Conservation (phyloP, 495 filamentous ascomycete genomes). For the Physcia stellaris region DNA sequence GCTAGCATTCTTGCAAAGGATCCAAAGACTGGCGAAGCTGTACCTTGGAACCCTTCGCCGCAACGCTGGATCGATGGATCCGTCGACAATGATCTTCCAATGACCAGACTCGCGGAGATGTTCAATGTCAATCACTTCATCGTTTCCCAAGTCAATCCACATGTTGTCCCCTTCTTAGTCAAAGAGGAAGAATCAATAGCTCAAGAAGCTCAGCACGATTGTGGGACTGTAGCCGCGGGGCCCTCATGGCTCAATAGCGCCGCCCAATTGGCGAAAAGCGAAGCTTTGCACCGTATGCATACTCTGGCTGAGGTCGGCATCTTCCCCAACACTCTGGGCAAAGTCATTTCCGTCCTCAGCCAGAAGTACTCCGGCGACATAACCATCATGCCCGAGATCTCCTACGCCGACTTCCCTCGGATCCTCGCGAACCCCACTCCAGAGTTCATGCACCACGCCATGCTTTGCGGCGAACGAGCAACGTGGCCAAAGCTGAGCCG, state of each 20-base stretch:
- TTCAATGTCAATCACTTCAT: slow-evolving; percentile 98
- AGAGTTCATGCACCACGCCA: slow-evolving; percentile 75
- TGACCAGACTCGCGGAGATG: slow-evolving; percentile 84
- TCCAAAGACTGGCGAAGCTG: slow-evolving; percentile 60
- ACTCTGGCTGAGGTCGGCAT: slow-evolving; percentile 70
- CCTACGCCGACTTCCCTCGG: slow-evolving; percentile 55
- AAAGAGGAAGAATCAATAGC: slow-evolving; percentile 49
- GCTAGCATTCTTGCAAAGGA: slow-evolving; percentile 73
- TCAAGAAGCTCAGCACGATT: slow-evolving; percentile 22
- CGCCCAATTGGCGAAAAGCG: slow-evolving; percentile 65
- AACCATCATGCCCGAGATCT: slow-evolving; percentile 76
- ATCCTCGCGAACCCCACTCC: slow-evolving; percentile 77
- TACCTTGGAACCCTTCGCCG: slow-evolving; percentile 71
- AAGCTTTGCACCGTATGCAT: slow-evolving; percentile 69
- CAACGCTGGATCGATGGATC: slow-evolving; percentile 87
- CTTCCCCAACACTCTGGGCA: slow-evolving; percentile 68
- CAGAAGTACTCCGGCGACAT: slow-evolving; percentile 95
- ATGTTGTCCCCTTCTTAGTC: slow-evolving; percentile 75
- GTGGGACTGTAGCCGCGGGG: slow-evolving; percentile 22
- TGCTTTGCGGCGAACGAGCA: slow-evolving; percentile 64
- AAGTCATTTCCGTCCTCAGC: slow-evolving; percentile 64
- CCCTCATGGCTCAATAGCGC: slow-evolving; percentile 51
- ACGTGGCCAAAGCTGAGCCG: slow-evolving; percentile 82
- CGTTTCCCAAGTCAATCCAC: slow-evolving; percentile 90
- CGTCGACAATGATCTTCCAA: slow-evolving; percentile 86